Conservation (phyloP, 2,329 filamentous ascomycete genomes). For the Phyllosticta paracitricarpa region DNA sequence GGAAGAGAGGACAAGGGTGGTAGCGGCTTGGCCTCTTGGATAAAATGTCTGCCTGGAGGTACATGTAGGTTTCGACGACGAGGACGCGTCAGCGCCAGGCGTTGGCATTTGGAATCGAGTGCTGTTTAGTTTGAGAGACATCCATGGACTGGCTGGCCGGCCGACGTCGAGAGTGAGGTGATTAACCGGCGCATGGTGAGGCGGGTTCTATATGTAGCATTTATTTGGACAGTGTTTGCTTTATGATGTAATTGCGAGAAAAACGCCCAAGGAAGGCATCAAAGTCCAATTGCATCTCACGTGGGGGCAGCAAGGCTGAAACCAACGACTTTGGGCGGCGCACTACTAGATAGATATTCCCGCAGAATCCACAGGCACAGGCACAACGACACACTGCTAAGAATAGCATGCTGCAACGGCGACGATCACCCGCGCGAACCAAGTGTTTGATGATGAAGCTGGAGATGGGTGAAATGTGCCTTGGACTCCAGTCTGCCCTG, state of each 20-base stretch:
- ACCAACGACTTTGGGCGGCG: background rate
- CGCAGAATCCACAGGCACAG: background rate
- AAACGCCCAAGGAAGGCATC: background rate
- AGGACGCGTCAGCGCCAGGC: background rate
- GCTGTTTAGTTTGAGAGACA: background rate
- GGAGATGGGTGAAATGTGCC: background rate
- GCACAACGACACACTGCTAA: background rate
- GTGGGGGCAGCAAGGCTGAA: slow-evolving; percentile 10
- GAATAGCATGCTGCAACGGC: slow-evolving; percentile 7
- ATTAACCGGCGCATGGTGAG: background rate
- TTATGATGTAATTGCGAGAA: background rate
- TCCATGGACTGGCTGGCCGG: background rate
- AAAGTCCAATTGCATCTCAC: background rate
- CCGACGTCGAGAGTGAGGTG: background rate
- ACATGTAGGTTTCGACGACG: background rate
- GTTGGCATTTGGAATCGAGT: background rate
- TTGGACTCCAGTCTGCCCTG: background rate
- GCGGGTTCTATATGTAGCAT: background rate
- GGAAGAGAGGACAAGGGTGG: background rate
- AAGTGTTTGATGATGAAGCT: background rate
- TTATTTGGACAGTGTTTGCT: background rate
- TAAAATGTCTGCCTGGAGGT: background rate
- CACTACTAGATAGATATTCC: background rate
- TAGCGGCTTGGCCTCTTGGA: background rate
- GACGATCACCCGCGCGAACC: slow-evolving; percentile 1